These are phyloP conservation scores for Suaeda aralocaspica DNA, from an alignment of 148 eudicot genomes.

Conservation along the genomic window DNA sequence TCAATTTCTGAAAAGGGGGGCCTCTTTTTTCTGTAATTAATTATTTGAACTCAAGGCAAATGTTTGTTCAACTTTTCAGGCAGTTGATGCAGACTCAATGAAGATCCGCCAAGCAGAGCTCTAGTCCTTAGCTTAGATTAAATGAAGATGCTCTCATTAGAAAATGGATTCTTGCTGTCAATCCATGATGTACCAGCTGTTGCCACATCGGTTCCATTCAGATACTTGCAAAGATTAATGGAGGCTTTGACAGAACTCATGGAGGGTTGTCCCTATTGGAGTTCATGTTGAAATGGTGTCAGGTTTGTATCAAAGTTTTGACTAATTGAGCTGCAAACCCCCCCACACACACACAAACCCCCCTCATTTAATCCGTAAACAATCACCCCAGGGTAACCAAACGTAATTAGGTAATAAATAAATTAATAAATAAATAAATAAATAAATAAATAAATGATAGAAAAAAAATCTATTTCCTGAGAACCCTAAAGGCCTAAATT, in stretches of 20 bases:
- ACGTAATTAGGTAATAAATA: too few relatives aligned
- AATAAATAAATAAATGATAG: too few relatives aligned
- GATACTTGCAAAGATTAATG: slow-evolving; percentile 75
- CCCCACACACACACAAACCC: too few relatives aligned
- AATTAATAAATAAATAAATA: too few relatives aligned
- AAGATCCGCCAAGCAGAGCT: slow-evolving; percentile 74
- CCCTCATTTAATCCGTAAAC: too few relatives aligned
- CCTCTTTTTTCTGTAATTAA: background rate
- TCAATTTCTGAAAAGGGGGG: background rate
- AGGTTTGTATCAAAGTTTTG: slow-evolving; percentile 41
- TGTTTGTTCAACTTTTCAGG: slow-evolving; percentile 38
- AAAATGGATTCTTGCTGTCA: slow-evolving; percentile 64
- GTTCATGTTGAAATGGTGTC: slow-evolving; percentile 87
- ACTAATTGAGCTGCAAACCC: background rate
- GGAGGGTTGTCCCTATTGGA: slow-evolving; percentile 83
- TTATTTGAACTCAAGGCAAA: background rate
- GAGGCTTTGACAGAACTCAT: slow-evolving; percentile 84
- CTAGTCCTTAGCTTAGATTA: slow-evolving; percentile 74
- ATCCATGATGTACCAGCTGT: slow-evolving; percentile 77
- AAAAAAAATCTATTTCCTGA: too few relatives aligned
- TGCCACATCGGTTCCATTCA: slow-evolving; percentile 64
- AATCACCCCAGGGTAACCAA: too few relatives aligned
- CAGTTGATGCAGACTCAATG: slow-evolving; percentile 73
- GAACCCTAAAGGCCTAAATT: too few relatives aligned
- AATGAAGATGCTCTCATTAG: slow-evolving; percentile 77